Conservation (phyloP, 139 green algal species). For the Nannochloris sp. region DNA sequence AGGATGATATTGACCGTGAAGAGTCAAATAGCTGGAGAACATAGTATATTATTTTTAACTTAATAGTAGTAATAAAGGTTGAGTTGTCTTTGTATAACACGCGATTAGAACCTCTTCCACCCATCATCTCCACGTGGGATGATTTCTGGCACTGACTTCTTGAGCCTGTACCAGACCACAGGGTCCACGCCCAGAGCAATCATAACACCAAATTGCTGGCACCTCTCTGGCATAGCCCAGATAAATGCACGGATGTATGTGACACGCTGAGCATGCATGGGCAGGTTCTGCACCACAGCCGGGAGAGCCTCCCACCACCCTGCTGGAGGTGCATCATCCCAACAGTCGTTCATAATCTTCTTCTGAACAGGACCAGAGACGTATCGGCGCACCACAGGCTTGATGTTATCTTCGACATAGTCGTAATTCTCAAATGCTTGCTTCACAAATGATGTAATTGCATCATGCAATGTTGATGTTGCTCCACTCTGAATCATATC, state of each 20-base stretch:
- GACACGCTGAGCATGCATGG: constrained; percentile 31
- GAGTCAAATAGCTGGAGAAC: constrained; percentile 56
- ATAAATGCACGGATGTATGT: constrained; percentile 40
- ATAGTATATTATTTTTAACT: constrained; percentile 15
- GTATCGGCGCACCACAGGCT: constrained; percentile 31
- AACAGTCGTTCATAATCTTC: constrained; percentile 26
- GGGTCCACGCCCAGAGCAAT: constrained; percentile 17
- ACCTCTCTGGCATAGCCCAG: constrained; percentile 37
- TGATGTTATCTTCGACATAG: constrained; percentile 30
- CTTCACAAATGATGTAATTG: constrained; percentile 2
- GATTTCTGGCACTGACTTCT: constrained; percentile 18
- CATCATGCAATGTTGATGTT: background rate
- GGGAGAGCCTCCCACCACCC: constrained; percentile 31
- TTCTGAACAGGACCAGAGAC: constrained; percentile 27
- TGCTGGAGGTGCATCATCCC: constrained; percentile 20
- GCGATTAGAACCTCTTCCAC: constrained; percentile 18
- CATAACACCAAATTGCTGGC: constrained; percentile 22
- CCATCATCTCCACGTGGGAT: constrained; percentile 18
- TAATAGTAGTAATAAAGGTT: too few species aligned
- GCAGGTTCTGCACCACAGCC: constrained; percentile 31
- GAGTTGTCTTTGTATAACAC: too few species aligned
- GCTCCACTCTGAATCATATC: background rate
- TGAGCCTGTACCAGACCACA: constrained; percentile 4
- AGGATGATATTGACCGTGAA: constrained; percentile 69
- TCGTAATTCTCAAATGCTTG: background rate